Conservation (phyloP, 176 grass and related monocot species). For the Aegilops longissima region DNA sequence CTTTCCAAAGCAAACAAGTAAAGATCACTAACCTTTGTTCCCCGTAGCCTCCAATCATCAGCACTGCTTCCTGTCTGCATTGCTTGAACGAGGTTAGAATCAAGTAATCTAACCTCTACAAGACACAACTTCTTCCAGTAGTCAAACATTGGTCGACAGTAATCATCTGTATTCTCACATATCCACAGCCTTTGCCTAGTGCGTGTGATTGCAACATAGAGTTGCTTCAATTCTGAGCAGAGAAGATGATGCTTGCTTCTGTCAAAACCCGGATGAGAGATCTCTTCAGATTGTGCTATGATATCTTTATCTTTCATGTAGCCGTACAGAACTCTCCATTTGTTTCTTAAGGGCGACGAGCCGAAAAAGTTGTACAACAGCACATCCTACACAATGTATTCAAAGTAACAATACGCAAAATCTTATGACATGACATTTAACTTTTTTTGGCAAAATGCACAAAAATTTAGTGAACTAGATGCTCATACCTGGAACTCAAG, state of each 20-base stretch:
- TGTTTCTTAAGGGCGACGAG: conserved; percentile 63
- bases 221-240: conserved; percentile 93
- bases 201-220: conserved; percentile 92
- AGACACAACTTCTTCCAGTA: conserved; percentile 91
- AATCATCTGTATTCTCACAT: conserved; percentile 71
- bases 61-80: conserved; percentile 68
- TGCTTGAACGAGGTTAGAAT: conserved; percentile 56
- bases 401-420: neutral
- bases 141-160: conserved; percentile 73
- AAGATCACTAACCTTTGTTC: conserved; percentile 60
- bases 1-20: conserved; percentile 1
- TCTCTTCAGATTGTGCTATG: conserved; percentile 29
- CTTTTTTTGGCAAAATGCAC: neutral
- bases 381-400: conserved; percentile 62
- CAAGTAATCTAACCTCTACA: conserved; percentile 66
- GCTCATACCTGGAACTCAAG: conserved; percentile 85
- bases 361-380: conserved; percentile 86
- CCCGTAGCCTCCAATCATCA: conserved; percentile 73
- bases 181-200: conserved; percentile 90
- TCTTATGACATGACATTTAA: neutral
- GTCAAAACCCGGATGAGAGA: conserved; percentile 54
- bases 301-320: conserved; percentile 63
- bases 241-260: conserved; percentile 61
- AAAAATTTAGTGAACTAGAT: neutral
- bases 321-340: conserved; percentile 80